A percentile compares a stretch with the other conserved stretches of the same genome.
Evolutionary conservation across 768 basidiomycete species (phyloP).

Genomic region (Candolleomyces aberdarensis): DNA sequence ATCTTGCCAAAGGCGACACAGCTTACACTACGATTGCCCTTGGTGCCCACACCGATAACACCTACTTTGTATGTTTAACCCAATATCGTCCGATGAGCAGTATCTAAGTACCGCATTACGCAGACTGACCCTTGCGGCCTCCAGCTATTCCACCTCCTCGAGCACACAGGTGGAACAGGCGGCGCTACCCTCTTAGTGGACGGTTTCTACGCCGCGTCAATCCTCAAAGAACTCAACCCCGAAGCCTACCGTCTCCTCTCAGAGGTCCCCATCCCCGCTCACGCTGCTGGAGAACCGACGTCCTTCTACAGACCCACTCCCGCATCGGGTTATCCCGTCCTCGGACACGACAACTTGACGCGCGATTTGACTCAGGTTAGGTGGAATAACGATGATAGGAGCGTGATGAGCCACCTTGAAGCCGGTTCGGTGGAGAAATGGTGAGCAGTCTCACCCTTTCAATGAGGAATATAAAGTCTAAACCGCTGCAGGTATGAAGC

Average conservation of each 20-base stretch:
- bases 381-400: slow-evolving; percentile 96
- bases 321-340: slow-evolving; percentile 60
- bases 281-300: slow-evolving; percentile 79
- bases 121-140: slow-evolving; percentile 94
- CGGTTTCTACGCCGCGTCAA: slow-evolving; percentile 87
- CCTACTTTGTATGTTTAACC: slow-evolving; percentile 54
- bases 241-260: slow-evolving; percentile 69
- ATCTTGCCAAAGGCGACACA: slow-evolving; percentile 87
- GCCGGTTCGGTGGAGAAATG: slow-evolving; percentile 70
- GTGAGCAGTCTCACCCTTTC: slow-evolving; percentile 30
- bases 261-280: slow-evolving; percentile 66
- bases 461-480: no score
- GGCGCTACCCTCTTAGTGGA: slow-evolving; percentile 93
- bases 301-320: slow-evolving; percentile 59
- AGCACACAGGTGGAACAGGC: slow-evolving; percentile 75
- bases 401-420: slow-evolving; percentile 63
- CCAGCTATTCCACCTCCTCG: slow-evolving; percentile 92
- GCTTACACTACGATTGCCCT: slow-evolving; percentile 91
- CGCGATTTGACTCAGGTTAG: slow-evolving; percentile 73
- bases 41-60: slow-evolving; percentile 73
- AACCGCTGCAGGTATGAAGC: slow-evolving; percentile 48
- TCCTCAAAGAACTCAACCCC: slow-evolving; percentile 72
- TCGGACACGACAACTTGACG: slow-evolving; percentile 59
- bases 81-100: background rate
- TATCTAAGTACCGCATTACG: background rate